Base-by-base conservation (phyloP, 129 eudicot species). In the Rutidosis leptorrhynchoides region DNA sequence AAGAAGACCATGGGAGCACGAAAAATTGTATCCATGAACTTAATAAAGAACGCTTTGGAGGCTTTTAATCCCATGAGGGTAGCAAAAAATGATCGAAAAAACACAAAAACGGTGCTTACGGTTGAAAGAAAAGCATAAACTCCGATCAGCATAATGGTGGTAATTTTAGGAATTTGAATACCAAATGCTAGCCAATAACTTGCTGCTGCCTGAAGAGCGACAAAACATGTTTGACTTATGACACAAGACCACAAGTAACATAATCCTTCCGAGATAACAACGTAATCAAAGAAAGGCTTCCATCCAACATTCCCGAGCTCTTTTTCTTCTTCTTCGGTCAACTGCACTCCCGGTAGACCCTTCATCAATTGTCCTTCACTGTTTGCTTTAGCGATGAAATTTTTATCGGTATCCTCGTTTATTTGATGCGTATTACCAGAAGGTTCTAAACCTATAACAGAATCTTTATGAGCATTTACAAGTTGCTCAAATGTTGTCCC, bases 1-100 rank as follows among this genome's bases (percentile, higher is more conserved):
- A 87, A 87, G 80, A 87, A 87, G 74, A 79, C 80, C 95, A 83
- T 87, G 14, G 95, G 90, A 27, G 90, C 95, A 26, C 61, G 72
- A 24, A 79, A 81, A 28, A 87, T 51, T 1, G 90, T 79, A 57
- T 78, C 51, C 17, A 48, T 79, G 21, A 87, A 76, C 59, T 77
- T 79, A 10, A 62, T 59, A 67, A 87, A 87, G 71, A 83, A 84
- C 7, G 78, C 55, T 79, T 79, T 61, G 3, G 95, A 87, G 46
- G 95, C 95, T 77, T 68, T 79, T 30, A 87, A 80, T 74, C 90
- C 90, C 66, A 87, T 62, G 53, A 68, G 73, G 69, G 81, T 76
- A 26, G 87, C 84, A 68, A 81, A 74, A 1, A 73, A 43, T 37
- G 83, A 53, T 72, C 90, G 79, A 4, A 83, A 43, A 62, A 66